Percentiles rank a stretch among this genome's conserved stretches.
phyloP scores from a whole-genome alignment of 2,329 filamentous ascomycete species.

The Colletotrichum karsti region DNA sequence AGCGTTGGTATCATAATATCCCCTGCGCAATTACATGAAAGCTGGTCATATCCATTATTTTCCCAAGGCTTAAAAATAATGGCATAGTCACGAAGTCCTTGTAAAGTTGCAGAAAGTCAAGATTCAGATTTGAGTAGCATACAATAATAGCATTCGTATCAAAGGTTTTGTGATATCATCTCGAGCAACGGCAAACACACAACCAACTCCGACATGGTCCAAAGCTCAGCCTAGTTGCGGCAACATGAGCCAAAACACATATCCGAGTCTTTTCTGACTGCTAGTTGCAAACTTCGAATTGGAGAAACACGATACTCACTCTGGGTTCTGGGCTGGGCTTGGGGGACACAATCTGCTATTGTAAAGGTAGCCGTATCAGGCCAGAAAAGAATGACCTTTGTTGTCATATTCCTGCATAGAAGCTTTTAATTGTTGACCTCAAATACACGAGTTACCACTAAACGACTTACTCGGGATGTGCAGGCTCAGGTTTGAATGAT shows the following conservation, averaged over 20 bases:
- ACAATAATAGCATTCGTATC: too few relatives aligned
- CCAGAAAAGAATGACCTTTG: background rate
- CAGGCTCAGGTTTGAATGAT: background rate
- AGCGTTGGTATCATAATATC: too few relatives aligned
- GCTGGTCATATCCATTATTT: too few relatives aligned
- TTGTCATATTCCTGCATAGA: background rate
- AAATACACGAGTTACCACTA: background rate
- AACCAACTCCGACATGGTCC: too few relatives aligned
- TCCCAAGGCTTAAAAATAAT: too few relatives aligned
- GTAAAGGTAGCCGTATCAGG: background rate
- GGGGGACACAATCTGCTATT: background rate
- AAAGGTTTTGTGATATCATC: too few relatives aligned
- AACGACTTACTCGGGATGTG: too few relatives aligned
- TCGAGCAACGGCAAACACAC: too few relatives aligned
- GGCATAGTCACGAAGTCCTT: too few relatives aligned
- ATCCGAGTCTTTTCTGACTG: background rate
- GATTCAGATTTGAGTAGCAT: too few relatives aligned
- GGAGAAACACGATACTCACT: background rate
- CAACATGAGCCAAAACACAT: background rate
- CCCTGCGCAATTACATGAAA: too few relatives aligned
- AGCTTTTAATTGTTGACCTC: background rate
- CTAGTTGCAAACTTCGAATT: background rate
- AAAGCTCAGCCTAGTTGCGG: background rate
- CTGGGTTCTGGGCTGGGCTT: background rate
- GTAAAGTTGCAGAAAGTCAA: too few relatives aligned